Evolutionary conservation across 73 alveolate species (phyloP).

Genomic region (Halteria grandinella): DNA sequence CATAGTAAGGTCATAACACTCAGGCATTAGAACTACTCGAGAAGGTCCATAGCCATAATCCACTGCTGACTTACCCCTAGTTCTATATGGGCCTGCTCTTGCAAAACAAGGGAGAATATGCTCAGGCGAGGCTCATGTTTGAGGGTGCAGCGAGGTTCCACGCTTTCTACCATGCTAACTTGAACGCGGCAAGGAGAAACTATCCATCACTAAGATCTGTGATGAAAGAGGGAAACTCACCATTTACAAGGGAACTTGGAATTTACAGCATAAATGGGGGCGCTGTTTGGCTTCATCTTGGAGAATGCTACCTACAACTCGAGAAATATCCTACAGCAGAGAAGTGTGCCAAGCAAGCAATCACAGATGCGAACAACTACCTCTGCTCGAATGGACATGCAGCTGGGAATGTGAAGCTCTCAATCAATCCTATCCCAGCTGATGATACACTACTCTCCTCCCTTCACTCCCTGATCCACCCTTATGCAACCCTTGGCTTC

Average conservation of each 20-base stretch:
- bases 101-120: not conserved
- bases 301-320: constrained; percentile 2
- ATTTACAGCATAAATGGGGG: not conserved
- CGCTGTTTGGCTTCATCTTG: constrained; percentile 32
- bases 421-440: no score
- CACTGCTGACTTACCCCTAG: constrained; percentile 17
- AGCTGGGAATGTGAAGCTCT: no score
- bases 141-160: constrained; percentile 11
- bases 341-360: no score
- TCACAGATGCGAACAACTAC: no score
- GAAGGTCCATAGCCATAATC: constrained; percentile 7
- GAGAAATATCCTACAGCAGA: constrained; percentile 15
- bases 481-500: no score
- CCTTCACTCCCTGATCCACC: no score
- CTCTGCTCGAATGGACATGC: no score
- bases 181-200: not conserved
- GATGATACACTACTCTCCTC: no score
- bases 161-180: not conserved
- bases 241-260: not conserved
- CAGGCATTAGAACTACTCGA: not conserved
- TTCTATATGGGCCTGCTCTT: not conserved
- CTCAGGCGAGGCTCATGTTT: not conserved
- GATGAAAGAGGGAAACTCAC: not conserved
- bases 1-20: not conserved
- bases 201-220: constrained; percentile 4